Percentiles rank a stretch among this genome's conserved stretches.
Conservation (phyloP, 805 yeast species). For the Isabelozyma heimii region DNA sequence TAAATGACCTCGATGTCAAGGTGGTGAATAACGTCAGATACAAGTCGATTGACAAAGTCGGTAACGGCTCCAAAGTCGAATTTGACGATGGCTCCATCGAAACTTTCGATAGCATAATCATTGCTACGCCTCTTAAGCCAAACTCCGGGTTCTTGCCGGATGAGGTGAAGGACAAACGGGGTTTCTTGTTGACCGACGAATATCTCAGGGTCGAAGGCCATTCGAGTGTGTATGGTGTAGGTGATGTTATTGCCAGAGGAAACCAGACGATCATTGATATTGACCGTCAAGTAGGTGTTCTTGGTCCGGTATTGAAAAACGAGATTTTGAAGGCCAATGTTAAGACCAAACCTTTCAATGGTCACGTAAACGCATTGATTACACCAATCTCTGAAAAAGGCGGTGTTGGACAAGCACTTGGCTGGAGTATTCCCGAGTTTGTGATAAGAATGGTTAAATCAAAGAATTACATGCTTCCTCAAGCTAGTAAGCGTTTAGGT, state of each 20-base stretch:
- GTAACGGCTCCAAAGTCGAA: not conserved
- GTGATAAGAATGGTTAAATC: constrained; percentile 23
- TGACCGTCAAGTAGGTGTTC: constrained; percentile 12
- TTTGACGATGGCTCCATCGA: not conserved
- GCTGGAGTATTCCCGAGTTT: constrained; percentile 26
- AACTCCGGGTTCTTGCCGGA: constrained; percentile 29
- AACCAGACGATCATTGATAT: constrained; percentile 24
- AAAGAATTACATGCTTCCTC: constrained; percentile 20
- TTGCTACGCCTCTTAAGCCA: constrained; percentile 23
- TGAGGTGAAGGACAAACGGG: constrained; percentile 18
- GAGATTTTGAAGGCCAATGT: not conserved
- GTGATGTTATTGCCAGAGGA: constrained; percentile 29
- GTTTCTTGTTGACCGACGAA: constrained; percentile 27
- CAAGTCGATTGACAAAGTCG: not conserved
- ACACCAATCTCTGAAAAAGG: constrained; percentile 33
- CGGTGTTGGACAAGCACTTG: constrained; percentile 34
- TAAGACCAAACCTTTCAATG: constrained; percentile 9
- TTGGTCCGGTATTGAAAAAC: not conserved
- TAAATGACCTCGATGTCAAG: constrained; percentile 15
- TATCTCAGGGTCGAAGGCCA: constrained; percentile 20
- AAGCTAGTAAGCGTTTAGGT: not conserved
- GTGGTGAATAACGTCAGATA: constrained; percentile 5
- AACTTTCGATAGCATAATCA: constrained; percentile 28
- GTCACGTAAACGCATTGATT: constrained; percentile 10
- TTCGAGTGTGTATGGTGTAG: constrained; percentile 29